Evolutionary conservation across 2,329 filamentous ascomycete species (phyloP).

Genomic region (Neonectria sp.): DNA sequence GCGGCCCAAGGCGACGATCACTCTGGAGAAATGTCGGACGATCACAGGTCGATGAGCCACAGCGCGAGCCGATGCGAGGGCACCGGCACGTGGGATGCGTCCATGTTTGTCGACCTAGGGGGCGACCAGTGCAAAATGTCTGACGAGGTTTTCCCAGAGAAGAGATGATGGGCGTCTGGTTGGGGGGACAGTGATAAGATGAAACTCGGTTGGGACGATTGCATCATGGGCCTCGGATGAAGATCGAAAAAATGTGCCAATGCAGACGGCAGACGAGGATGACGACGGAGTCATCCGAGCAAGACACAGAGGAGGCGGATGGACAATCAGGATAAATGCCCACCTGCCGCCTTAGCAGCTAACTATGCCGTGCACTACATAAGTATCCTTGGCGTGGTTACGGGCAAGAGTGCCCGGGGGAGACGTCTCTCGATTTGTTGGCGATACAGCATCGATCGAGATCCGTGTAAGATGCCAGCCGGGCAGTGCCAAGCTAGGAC

Average conservation of each 20-base stretch:
- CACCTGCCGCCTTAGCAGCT: background rate
- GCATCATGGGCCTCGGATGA: slow-evolving; percentile 14
- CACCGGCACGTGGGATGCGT: slow-evolving; percentile 36
- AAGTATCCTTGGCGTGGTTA: background rate
- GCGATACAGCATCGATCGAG: slow-evolving; percentile 19
- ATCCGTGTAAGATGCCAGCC: slow-evolving; percentile 15
- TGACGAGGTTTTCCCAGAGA: slow-evolving; percentile 25
- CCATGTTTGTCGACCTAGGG: slow-evolving; percentile 14
- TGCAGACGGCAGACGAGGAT: slow-evolving; percentile 11
- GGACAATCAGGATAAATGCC: background rate
- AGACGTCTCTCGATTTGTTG: background rate
- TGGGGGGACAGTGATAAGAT: slow-evolving; percentile 22
- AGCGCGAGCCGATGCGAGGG: slow-evolving; percentile 4
- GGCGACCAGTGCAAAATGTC: slow-evolving; percentile 35
- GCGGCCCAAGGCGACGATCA: slow-evolving; percentile 13
- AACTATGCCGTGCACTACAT: background rate
- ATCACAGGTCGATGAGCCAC: slow-evolving; percentile 8
- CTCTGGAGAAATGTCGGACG: slow-evolving; percentile 13
- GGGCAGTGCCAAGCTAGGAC: background rate
- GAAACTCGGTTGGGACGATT: slow-evolving; percentile 2
- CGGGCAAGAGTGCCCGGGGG: background rate
- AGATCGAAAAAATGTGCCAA: slow-evolving; percentile 1
- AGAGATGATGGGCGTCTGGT: slow-evolving; percentile 32
- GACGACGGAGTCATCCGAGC: slow-evolving; percentile 12
- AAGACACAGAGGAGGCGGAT: background rate